Evolutionary conservation across 1,139 yeast species (phyloP), one percentile per base, ranked within the genome.

Genomic region (Suhomyces panamericanus): DNA sequence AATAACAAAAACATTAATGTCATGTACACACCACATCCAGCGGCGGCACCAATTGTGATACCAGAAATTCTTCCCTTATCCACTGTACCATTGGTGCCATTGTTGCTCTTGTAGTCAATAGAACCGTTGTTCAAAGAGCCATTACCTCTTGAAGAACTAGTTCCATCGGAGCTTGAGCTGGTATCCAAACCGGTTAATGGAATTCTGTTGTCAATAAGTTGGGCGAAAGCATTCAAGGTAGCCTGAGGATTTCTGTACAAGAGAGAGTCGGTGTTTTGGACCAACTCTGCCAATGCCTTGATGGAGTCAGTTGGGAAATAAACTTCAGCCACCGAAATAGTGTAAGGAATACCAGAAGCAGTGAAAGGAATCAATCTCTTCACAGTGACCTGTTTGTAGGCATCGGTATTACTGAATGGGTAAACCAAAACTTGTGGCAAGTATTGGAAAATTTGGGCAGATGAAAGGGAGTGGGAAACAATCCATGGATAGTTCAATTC

Each of bases 291-390:
- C 54, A 86, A 70, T 0, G 68, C 60, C 12, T 59, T 57, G 14
- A 83, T 69, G 13, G 75, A 66, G 12, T 63, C 62, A n/a, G 67
- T 60, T 38, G 88, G 88, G 73, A 83, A 85, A 58, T 82, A 85
- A 43, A 85, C 86, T 60, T 83, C 87, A 14, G 93, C 93, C 49
- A 86, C 86, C 0, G 91, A 83, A 44, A 85, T 83, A 37, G 85
- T 76, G 60, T 85, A 85, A 38, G 66, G 57, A 48, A 71, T 62
- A 35, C 69, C 74, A n/a, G 56, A 52, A 3, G 86, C 77, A 3
- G 81, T 72, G 57, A 77, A 83, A 34, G 95, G 93, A 46, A 84
- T 80, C 55, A 86, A 72, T 63, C 83, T 78, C 49, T 70, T 69
- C 34, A 85, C 87, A 6, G 79, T 60, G 17, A 83, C 77, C 35